Percentiles rank a stretch among this genome's conserved stretches.
phyloP scores from a whole-genome alignment of 2,329 filamentous ascomycete genomes.

The Phoma sp. region DNA sequence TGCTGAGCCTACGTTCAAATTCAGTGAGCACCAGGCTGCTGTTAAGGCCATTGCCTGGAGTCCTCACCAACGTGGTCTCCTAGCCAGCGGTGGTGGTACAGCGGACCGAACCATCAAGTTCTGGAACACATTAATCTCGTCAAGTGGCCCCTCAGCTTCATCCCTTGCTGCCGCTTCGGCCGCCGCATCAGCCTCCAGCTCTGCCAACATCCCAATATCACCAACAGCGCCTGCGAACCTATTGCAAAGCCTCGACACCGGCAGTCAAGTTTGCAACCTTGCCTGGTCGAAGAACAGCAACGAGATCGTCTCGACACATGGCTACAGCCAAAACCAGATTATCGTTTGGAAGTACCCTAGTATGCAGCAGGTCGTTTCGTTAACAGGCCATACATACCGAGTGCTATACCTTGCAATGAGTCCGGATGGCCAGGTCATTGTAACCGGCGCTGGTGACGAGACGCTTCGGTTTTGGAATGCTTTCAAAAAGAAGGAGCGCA shows the following conservation, averaged over 20 bases:
- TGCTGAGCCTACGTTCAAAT: constrained; percentile 92
- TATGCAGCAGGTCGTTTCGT: constrained; percentile 94
- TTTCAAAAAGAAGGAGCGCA: constrained; percentile 82
- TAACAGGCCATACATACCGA: constrained; percentile 96
- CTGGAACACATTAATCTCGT: constrained; percentile 90
- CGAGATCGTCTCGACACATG: constrained; percentile 95
- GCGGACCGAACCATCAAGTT: constrained; percentile 97
- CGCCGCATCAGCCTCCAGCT: constrained; percentile 42
- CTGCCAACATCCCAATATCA: constrained; percentile 40
- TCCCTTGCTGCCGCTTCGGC: constrained; percentile 50
- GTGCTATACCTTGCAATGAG: constrained; percentile 98
- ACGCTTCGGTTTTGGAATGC: constrained; percentile 97
- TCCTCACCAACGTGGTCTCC: constrained; percentile 88
- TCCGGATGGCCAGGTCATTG: constrained; percentile 90
- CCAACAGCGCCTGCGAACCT: constrained; percentile 53
- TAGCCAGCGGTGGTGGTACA: constrained; percentile 96
- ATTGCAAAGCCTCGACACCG: constrained; percentile 88
- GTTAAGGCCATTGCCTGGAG: constrained; percentile 99
- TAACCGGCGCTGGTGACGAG: constrained; percentile 95
- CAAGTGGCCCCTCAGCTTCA: constrained; percentile 52
- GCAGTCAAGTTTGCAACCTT: constrained; percentile 98
- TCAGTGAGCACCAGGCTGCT: constrained; percentile 91
- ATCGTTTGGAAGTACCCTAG: constrained; percentile 99
- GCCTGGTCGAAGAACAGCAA: constrained; percentile 98
- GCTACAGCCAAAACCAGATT: constrained; percentile 97